These are phyloP conservation scores for Keithomyces neogunnii DNA, from an alignment of 2,329 filamentous ascomycete species.

Conservation along the genomic window DNA sequence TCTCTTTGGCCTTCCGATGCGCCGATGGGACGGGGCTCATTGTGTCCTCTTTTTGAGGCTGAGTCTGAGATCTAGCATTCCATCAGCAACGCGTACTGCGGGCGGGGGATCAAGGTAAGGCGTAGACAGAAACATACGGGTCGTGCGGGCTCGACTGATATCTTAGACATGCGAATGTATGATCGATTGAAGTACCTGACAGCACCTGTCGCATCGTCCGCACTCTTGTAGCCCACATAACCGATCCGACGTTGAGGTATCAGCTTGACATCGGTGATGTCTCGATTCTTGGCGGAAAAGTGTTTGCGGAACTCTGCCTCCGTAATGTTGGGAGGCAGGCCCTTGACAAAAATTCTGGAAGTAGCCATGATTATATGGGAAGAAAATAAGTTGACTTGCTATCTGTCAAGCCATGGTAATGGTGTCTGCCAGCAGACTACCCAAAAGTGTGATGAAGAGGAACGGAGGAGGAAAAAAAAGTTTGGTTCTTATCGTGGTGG, in stretches of 20 bases:
- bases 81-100: constrained; percentile 20
- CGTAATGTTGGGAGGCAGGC: constrained; percentile 75
- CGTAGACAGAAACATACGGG: constrained; percentile 46
- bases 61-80: constrained; percentile 38
- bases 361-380: constrained; percentile 35
- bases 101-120: constrained; percentile 10
- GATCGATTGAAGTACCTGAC: constrained; percentile 94
- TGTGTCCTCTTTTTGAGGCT: constrained; percentile 22
- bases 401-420: constrained; percentile 1
- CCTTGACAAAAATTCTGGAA: constrained; percentile 71
- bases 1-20: constrained; percentile 8
- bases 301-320: constrained; percentile 84
- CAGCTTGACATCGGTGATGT: constrained; percentile 87
- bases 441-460: not conserved
- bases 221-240: constrained; percentile 85
- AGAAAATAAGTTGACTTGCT: not conserved
- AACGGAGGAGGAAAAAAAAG: constrained; percentile 18
- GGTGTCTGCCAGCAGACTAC: constrained; percentile 9
- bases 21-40: constrained; percentile 16
- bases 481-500: constrained; percentile 14
- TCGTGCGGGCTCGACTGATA: constrained; percentile 79
- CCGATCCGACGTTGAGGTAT: constrained; percentile 85
- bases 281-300: constrained; percentile 63
- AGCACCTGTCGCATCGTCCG: constrained; percentile 71
- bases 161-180: constrained; percentile 93